phyloP scores from a whole-genome alignment of 2,329 filamentous ascomycete species.

The Sarocladiaceae sp. region DNA sequence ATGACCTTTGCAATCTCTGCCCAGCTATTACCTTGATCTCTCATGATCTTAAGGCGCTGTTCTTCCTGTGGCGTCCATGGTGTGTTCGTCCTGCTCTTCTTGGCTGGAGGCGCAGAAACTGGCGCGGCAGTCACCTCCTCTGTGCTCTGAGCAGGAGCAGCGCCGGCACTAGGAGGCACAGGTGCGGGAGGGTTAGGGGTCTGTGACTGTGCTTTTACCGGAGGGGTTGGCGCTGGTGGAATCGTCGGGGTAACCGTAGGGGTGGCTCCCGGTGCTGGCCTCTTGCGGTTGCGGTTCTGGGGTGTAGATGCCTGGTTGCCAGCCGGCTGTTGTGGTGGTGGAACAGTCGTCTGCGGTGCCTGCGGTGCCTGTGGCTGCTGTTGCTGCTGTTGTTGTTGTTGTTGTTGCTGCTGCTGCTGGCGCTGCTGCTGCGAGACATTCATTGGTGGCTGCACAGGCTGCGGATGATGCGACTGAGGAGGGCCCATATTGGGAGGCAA shows the following conservation, averaged over 20 bases:
- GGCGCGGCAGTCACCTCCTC: constrained; percentile 8
- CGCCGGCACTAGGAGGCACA: not conserved
- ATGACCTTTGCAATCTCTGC: constrained; percentile 98
- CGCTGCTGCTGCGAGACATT: constrained; percentile 35
- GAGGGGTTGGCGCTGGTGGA: constrained; percentile 30
- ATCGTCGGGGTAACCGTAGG: constrained; percentile 15
- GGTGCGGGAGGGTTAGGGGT: constrained; percentile 9
- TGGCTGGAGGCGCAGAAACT: constrained; percentile 48
- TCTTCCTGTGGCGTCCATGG: constrained; percentile 97
- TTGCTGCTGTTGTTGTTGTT: constrained; percentile 27
- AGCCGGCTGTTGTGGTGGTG: constrained; percentile 30
- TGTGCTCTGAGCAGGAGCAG: constrained; percentile 24
- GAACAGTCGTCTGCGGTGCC: constrained; percentile 10
- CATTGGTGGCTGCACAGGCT: constrained; percentile 36
- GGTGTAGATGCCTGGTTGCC: constrained; percentile 30
- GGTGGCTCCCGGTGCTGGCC: constrained; percentile 31
- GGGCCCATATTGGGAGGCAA: constrained; percentile 32
- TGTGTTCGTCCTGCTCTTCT: constrained; percentile 97
- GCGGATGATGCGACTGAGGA: constrained; percentile 30
- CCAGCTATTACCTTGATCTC: constrained; percentile 90
- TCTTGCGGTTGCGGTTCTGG: constrained; percentile 32
- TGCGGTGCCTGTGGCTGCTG: constrained; percentile 5
- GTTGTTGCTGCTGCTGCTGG: constrained; percentile 22
- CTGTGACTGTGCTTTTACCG: constrained; percentile 17
- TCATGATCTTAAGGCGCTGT: constrained; percentile 85